Conservation (phyloP, 2,329 filamentous ascomycete species). For the Grosmannia huntii region DNA sequence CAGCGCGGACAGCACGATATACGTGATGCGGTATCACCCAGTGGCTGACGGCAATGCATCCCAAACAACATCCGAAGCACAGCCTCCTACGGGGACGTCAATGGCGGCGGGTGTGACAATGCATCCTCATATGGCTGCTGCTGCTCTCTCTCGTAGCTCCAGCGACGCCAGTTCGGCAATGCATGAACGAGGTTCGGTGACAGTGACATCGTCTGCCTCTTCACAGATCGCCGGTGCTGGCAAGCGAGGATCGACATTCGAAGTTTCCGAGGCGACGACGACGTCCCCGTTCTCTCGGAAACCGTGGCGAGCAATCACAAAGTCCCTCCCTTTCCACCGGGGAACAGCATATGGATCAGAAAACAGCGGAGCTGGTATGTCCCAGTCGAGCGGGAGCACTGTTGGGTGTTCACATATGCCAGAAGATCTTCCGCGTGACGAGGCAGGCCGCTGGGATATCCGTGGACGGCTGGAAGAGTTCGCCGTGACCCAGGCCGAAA, state of each 20-base stretch:
- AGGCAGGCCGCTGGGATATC: constrained; percentile 37
- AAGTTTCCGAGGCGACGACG: constrained; percentile 20
- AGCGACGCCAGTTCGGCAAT: constrained; percentile 5
- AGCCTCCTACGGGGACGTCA: background rate
- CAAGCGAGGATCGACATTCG: constrained; percentile 7
- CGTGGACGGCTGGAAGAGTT: constrained; percentile 46
- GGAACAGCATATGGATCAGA: background rate
- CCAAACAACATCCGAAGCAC: constrained; percentile 28
- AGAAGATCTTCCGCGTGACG: constrained; percentile 6
- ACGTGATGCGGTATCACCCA: constrained; percentile 48
- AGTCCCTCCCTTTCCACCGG: constrained; percentile 20
- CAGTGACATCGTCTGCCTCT: constrained; percentile 1
- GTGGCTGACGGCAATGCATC: constrained; percentile 36
- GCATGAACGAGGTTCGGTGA: background rate
- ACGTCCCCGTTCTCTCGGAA: background rate
- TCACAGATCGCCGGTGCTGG: constrained; percentile 1
- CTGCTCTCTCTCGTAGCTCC: constrained; percentile 9
- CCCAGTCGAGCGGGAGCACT: background rate
- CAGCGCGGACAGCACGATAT: constrained; percentile 51
- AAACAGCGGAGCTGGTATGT: background rate
- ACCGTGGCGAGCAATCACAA: constrained; percentile 19
- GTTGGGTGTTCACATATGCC: background rate
- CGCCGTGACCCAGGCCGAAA: constrained; percentile 47
- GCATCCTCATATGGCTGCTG: background rate
- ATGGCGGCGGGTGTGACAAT: background rate